Evolutionary conservation across 2,329 filamentous ascomycete genomes (phyloP), one percentile per base, ranked within the genome.

Genomic region (Fusarium clavum): DNA sequence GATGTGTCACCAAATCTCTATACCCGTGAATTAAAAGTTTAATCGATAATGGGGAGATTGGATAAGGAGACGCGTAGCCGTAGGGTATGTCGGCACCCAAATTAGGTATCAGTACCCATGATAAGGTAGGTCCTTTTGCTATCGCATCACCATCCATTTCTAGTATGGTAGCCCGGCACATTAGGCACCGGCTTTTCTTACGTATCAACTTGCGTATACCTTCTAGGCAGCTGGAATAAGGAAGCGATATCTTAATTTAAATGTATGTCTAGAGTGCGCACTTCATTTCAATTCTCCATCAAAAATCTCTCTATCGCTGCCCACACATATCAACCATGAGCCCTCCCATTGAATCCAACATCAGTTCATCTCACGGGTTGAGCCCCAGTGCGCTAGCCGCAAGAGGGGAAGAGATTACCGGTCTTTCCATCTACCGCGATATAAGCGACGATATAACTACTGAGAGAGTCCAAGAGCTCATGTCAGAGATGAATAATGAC

Each of bases 401-500:
- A 0, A 18, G 29, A 1, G 61, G 61, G 6, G 20, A 2, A 0
- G 49, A 64, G 2, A 48, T 64, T 5, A 49, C 38, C 0, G 61
- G 59, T 1, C 30, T 64, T 4, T 45, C 44, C 13, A 49, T 64
- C 0, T 64, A 38, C 5, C 7, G 24, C 9, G 20, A 57, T 12
- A 57, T 38, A 4, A 64, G 30, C 8, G 61, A 64, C 8, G 44
- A 57, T 0, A 57, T 57, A 8, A 29, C 27, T 1, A 16, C 13
- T 11, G 59, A 64, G 5, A 64, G 49, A 34, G 61, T 45, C 0
- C 24, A 34, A 2, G 30, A 48, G 3, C 14, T 64, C 0, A 11
- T 64, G 18, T 18, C 44, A 2, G 41, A 57, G 5, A 64, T 64
- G 59, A 30, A 64, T 10, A 8, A 12, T 0, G 61, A 64, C 5